Evolutionary conservation across 2,329 filamentous ascomycete species (phyloP), one percentile per base, ranked within the genome.

Genomic region (Bipolaris bicolor): DNA sequence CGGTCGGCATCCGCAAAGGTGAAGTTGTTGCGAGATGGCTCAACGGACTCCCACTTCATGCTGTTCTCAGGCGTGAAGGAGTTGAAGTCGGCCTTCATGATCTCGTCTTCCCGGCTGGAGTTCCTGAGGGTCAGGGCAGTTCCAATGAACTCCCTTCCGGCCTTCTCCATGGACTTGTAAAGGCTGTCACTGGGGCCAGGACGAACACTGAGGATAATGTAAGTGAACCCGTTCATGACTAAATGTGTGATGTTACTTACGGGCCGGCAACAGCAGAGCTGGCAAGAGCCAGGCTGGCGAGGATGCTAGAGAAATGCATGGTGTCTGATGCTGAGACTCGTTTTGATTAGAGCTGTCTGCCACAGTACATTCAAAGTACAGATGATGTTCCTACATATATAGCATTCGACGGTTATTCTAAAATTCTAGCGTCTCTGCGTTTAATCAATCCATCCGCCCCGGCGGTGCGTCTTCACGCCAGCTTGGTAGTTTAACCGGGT

Each of bases 1-100:
- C 63, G 67, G 52, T 79, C 77, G 16, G 71, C 74, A 29, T 72
- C 72, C 3, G 62, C 63, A 44, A 75, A 78, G n/a, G 72, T 75
- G 63, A 79, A 79, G 51, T 72, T 72, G 57, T 68, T 68, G 2
- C 70, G 75, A 7, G 67, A 66, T 3, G 76, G 72, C 64, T 79
- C 73, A 3, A 67, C 76, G 5, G 66, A 66, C 40, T 78, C 75
- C 72, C 75, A 79, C 61, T 79, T 68, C 61, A 64, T 61, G 11
- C 62, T 51, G 39, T 65, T 65, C 34, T 68, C 66, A 1, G 63
- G 64, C 1, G 66, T 70, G 49, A 71, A 66, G 13, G 69, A 66
- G 59, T 71, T 72, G 66, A 72, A 72, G n/a, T 72, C 64, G 40
- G 66, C 60, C 26, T 64, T 57, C 31, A 72, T 61, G 44, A 71